Percentiles rank a stretch among this genome's conserved stretches.
Evolutionary conservation across 169 alveolate species (phyloP).

Genomic region (Cryptosporidium muris): DNA sequence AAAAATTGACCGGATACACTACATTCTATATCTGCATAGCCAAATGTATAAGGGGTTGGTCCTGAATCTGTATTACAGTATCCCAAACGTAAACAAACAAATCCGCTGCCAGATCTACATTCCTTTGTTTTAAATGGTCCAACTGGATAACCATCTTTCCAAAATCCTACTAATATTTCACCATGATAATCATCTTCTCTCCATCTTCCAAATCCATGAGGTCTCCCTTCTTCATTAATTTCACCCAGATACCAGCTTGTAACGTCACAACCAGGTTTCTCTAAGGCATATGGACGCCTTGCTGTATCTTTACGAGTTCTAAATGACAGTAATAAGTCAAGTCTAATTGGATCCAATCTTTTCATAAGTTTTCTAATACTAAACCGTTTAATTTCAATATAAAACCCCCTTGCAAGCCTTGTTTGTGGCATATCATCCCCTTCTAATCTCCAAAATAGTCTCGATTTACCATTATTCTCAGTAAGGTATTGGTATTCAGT

Average conservation of each 20-base stretch:
- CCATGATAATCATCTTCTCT: conserved; percentile 81
- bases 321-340: conserved; percentile 47
- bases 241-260: conserved; percentile 83
- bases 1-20: conserved; percentile 85
- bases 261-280: conserved; percentile 47
- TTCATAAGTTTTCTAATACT: conserved; percentile 44
- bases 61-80: conserved; percentile 28
- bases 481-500: background rate
- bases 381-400: conserved; percentile 59
- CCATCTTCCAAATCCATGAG: conserved; percentile 92
- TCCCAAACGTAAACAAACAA: conserved; percentile 79
- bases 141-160: conserved; percentile 88
- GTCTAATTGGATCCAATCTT: conserved; percentile 54
- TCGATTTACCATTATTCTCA: conserved; percentile 5
- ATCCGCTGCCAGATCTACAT: conserved; percentile 84
- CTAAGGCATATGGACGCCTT: conserved; percentile 47
- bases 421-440: conserved; percentile 16
- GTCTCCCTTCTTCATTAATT: conserved; percentile 80
- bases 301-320: conserved; percentile 65
- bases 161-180: conserved; percentile 85
- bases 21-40: conserved; percentile 87
- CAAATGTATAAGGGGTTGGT: conserved; percentile 49
- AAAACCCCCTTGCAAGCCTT: conserved; percentile 59
- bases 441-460: conserved; percentile 39
- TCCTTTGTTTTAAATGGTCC: conserved; percentile 88